These are phyloP conservation scores for Pyrus betulifolia DNA, from an alignment of 306 rosid species.

Conservation along the genomic window DNA sequence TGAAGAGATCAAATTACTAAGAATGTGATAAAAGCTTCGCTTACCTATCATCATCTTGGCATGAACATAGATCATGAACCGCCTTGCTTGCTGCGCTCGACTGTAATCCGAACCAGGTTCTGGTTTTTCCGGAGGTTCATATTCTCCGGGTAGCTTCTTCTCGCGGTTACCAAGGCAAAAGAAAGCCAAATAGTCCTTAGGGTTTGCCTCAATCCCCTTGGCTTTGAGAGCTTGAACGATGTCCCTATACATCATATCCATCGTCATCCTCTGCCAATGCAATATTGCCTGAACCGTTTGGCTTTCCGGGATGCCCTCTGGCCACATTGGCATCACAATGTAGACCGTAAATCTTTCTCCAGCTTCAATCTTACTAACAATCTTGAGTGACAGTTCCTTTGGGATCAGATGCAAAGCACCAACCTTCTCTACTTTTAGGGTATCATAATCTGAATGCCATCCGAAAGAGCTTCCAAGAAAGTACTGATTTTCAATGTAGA, in stretches of 20 bases:
- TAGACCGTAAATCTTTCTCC: conserved; percentile 41
- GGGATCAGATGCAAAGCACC: conserved; percentile 39
- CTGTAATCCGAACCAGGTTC: conserved; percentile 28
- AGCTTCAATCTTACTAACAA: conserved; percentile 46
- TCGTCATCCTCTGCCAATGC: conserved; percentile 43
- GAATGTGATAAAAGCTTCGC: neutral
- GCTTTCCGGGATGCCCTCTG: conserved; percentile 47
- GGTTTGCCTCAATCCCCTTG: conserved; percentile 32
- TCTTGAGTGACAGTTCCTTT: conserved; percentile 45
- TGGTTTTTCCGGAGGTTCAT: conserved; percentile 30
- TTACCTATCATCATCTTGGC: conserved; percentile 52
- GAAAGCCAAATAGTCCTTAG: conserved; percentile 45
- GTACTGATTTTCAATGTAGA: conserved; percentile 47
- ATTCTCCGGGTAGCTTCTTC: conserved; percentile 19
- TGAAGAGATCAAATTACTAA: neutral
- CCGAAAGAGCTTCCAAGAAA: conserved; percentile 41
- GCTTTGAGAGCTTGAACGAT: conserved; percentile 27
- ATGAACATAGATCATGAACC: conserved; percentile 54
- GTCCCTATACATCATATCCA: conserved; percentile 54
- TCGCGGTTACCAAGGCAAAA: conserved; percentile 51
- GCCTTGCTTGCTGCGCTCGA: conserved; percentile 38
- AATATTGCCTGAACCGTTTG: conserved; percentile 37
- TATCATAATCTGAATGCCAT: conserved; percentile 28
- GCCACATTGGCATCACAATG: conserved; percentile 55
- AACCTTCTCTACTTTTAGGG: conserved; percentile 17